A percentile compares a stretch with the other conserved stretches of the same genome.
Evolutionary conservation across 371 early-diverging fungal genomes (phyloP).

Genomic region (Mortierella sp.): DNA sequence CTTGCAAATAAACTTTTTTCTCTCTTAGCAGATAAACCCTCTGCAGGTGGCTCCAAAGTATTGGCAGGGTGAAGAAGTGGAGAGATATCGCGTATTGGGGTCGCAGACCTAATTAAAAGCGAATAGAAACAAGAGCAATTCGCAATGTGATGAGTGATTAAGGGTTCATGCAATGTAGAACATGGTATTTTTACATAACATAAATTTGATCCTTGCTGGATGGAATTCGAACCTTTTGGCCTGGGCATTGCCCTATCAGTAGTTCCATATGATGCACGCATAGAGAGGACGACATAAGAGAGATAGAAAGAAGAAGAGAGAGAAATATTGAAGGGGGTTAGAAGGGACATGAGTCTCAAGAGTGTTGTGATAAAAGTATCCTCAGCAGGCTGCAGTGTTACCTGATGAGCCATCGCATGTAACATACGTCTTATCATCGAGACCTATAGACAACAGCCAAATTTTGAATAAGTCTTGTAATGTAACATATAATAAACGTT

Average conservation of each 20-base stretch:
- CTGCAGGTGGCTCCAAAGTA: slow-evolving; percentile 14
- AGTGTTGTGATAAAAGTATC: not conserved
- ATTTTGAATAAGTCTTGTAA: not conserved
- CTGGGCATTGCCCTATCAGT: slow-evolving; percentile 15
- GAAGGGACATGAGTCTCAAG: too few relatives aligned
- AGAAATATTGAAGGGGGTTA: not conserved
- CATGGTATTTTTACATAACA: not conserved
- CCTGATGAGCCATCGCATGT: not conserved
- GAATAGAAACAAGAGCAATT: not conserved
- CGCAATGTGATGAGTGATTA: too few relatives aligned
- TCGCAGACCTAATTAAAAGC: slow-evolving; percentile 16
- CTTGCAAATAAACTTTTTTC: too few relatives aligned
- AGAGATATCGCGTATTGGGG: not conserved
- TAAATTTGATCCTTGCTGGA: not conserved
- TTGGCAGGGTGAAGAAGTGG: slow-evolving; percentile 21
- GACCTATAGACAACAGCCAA: not conserved
- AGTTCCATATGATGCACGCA: not conserved
- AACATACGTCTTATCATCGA: slow-evolving; percentile 6
- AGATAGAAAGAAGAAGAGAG: not conserved
- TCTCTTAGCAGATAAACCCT: slow-evolving; percentile 2
- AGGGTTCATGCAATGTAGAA: not conserved
- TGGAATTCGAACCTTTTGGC: slow-evolving; percentile 21
- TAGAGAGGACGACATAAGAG: not conserved
- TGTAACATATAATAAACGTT: not conserved
- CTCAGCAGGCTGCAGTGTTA: too few relatives aligned